phyloP scores from a whole-genome alignment of 2,329 filamentous ascomycete species.

The Claviceps arundinis region DNA sequence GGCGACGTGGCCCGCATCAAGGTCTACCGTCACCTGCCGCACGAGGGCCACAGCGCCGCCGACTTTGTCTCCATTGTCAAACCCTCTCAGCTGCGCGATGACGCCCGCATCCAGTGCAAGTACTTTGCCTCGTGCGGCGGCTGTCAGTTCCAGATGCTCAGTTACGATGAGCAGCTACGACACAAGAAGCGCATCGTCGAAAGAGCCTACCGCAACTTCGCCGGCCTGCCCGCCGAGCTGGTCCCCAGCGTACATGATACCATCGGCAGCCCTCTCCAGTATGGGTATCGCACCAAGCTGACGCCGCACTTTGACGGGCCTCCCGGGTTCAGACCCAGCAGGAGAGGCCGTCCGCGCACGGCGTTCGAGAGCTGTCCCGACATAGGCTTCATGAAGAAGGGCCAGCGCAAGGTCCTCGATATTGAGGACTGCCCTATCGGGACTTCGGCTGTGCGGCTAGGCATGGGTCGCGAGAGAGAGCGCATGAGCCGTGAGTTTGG shows the following conservation, averaged over 20 bases:
- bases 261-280: slow-evolving; percentile 79
- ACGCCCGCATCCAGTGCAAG: slow-evolving; percentile 61
- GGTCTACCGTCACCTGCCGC: slow-evolving; percentile 56
- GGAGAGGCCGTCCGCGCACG: slow-evolving; percentile 29
- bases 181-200: slow-evolving; percentile 81
- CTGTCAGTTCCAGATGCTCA: slow-evolving; percentile 96
- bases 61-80: slow-evolving; percentile 70
- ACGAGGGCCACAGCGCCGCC: slow-evolving; percentile 58
- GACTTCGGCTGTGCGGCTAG: slow-evolving; percentile 69
- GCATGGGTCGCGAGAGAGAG: slow-evolving; percentile 66
- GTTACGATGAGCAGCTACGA: slow-evolving; percentile 70
- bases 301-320: slow-evolving; percentile 91
- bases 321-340: slow-evolving; percentile 35
- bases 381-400: slow-evolving; percentile 85
- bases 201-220: slow-evolving; percentile 87
- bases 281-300: slow-evolving; percentile 90
- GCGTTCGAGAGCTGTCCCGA: slow-evolving; percentile 53
- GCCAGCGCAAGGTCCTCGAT: slow-evolving; percentile 66
- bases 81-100: slow-evolving; percentile 64
- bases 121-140: slow-evolving; percentile 85
- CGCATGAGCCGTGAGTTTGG: slow-evolving; percentile 57
- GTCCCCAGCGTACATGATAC: slow-evolving; percentile 71
- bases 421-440: slow-evolving; percentile 97
- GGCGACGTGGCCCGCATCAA: slow-evolving; percentile 72
- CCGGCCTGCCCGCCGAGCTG: slow-evolving; percentile 59